Conservation (phyloP, 1,284 basidiomycete species). For the Ganoderma sinense region DNA sequence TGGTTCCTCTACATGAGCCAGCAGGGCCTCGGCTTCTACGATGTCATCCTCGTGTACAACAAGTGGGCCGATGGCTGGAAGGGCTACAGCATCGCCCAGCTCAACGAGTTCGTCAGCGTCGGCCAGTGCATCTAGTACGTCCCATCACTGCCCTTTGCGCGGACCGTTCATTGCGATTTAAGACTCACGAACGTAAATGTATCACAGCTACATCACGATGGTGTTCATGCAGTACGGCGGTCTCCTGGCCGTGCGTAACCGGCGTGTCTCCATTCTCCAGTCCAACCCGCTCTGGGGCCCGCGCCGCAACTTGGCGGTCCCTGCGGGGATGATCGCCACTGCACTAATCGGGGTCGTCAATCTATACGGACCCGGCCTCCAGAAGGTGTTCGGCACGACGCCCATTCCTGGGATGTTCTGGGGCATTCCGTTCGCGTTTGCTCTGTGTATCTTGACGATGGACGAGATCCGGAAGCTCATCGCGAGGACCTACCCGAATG, state of each 20-base stretch:
- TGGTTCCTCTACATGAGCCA: constrained; percentile 47
- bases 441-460: constrained; percentile 43
- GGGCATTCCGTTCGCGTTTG: constrained; percentile 52
- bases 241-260: constrained; percentile 26
- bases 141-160: constrained; percentile 24
- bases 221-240: constrained; percentile 69
- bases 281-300: constrained; percentile 48
- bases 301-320: constrained; percentile 46
- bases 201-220: constrained; percentile 63
- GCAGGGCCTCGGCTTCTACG: constrained; percentile 61
- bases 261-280: constrained; percentile 27
- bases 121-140: constrained; percentile 55
- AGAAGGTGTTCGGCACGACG: constrained; percentile 47
- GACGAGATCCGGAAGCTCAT: constrained; percentile 50
- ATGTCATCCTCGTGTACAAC: constrained; percentile 52
- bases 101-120: constrained; percentile 53
- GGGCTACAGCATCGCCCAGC: constrained; percentile 46
- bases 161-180: neutral
- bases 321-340: constrained; percentile 46
- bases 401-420: constrained; percentile 53
- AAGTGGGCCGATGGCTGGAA: constrained; percentile 58
- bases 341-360: constrained; percentile 48
- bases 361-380: constrained; percentile 49
- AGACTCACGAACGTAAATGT: neutral
- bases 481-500: constrained; percentile 49